phyloP scores from a whole-genome alignment of 495 filamentous ascomycete species.

The Oleoguttula mirabilis region DNA sequence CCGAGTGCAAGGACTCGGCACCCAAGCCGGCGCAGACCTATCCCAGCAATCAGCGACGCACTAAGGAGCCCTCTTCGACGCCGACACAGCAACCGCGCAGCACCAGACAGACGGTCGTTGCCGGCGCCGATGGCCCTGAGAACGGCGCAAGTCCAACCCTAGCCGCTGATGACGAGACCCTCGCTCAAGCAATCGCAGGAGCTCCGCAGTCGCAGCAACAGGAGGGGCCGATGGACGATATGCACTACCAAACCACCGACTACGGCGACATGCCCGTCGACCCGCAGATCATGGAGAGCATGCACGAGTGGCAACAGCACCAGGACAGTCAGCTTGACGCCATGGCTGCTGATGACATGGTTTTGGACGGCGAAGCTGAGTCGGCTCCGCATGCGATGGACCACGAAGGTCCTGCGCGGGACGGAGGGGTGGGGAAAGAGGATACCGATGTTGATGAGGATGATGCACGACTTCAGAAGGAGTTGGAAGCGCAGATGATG shows the following conservation, averaged over 20 bases:
- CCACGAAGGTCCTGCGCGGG: neutral
- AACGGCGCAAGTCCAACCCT: neutral
- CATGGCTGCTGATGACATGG: constrained; percentile 11
- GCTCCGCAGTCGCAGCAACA: neutral
- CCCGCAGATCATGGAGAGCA: constrained; percentile 20
- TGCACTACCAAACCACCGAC: constrained; percentile 1
- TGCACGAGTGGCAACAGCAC: constrained; percentile 9
- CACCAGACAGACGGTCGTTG: neutral
- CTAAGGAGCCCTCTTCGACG: neutral
- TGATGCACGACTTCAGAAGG: constrained; percentile 1
- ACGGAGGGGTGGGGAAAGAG: neutral
- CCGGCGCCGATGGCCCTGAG: neutral
- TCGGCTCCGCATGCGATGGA: neutral
- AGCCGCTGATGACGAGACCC: too few relatives aligned
- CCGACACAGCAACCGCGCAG: neutral
- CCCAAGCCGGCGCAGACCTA: constrained; percentile 7
- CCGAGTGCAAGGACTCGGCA: constrained; percentile 45
- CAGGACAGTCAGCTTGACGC: neutral
- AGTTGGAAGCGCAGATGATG: constrained; percentile 11
- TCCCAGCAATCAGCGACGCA: neutral
- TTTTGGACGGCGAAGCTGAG: neutral
- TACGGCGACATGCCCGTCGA: constrained; percentile 21
- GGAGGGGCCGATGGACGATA: constrained; percentile 12
- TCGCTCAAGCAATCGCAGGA: constrained; percentile 4
- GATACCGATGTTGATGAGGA: neutral